Evolutionary conservation across 768 basidiomycete genomes (phyloP), one percentile per base, ranked within the genome.

Genomic region (Russula foetens): DNA sequence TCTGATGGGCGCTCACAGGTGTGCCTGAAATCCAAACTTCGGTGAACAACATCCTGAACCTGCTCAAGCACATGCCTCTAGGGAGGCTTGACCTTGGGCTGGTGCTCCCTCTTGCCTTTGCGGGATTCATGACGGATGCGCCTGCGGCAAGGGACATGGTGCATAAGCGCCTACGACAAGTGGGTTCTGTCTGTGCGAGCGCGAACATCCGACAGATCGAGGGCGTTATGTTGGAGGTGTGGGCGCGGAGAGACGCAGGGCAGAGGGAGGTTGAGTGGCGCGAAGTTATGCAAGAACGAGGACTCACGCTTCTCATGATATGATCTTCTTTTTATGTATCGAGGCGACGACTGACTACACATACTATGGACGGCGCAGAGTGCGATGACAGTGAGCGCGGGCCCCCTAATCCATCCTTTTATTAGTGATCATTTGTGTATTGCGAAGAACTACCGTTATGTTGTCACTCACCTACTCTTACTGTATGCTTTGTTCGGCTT

Each of bases 261-360:
- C 57, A 53, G 15, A 50, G 49, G 28, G 55, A 59, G 31, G 52
- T 65, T 23, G 59, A 61, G 24, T 66, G 65, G 65, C 59, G 65
- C 35, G 65, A 66, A 0, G 59, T 66, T 44, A 66, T 66, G 65
- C 65, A 58, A 31, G 65, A 64, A 17, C 63, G 56, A 21, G 65
- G 65, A 38, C 56, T 61, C 19, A 65, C 63, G 52, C 59, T 65
- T 60, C 56, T 66, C 49, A 59, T 66, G 55, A 56, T 66, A 47
- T 66, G 57, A 64, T 35, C 14, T 14, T n/a, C 35, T 39, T 26
- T 49, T 28, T 28, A 52, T 23, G 51, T 35, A 49, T 44, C 24
- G 19, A 48, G 15, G 52, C 23, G 31, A 62, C 23, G 39, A 45
- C 58, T 17, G 39, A 62, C 39, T 53, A 48, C 38, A 41, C 33